Percentiles rank a stretch among this genome's conserved stretches.
phyloP scores from a whole-genome alignment of 352 stramenopile species.

The Globisporangium splendens region DNA sequence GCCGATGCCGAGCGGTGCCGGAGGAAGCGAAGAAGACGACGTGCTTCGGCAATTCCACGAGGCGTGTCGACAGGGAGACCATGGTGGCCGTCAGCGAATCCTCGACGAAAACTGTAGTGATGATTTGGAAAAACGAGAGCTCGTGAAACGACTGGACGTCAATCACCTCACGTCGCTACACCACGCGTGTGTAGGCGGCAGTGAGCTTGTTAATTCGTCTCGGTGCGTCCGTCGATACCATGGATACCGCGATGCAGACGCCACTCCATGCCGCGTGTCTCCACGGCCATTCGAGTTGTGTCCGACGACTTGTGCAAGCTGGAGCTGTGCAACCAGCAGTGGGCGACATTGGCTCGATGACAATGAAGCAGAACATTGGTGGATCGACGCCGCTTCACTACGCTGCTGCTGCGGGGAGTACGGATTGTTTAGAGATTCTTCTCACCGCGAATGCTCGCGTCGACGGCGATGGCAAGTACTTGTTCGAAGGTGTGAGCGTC shows the following conservation, averaged over 20 bases:
- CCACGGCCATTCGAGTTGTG: slow-evolving; percentile 19
- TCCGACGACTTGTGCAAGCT: slow-evolving; percentile 23
- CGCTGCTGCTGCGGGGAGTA: slow-evolving; percentile 37
- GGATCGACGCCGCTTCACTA: slow-evolving; percentile 54
- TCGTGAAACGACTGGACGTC: slow-evolving; percentile 17
- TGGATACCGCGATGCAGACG: slow-evolving; percentile 45
- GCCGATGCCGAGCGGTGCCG: slow-evolving; percentile 2
- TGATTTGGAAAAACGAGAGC: slow-evolving; percentile 14
- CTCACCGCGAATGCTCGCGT: slow-evolving; percentile 51
- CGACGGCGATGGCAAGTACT: slow-evolving; percentile 31
- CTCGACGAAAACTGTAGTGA: slow-evolving; percentile 21
- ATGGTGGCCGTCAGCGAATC: slow-evolving; percentile 34
- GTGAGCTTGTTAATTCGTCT: slow-evolving; percentile 41
- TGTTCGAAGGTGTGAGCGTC: slow-evolving; percentile 51
- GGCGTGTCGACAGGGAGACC: slow-evolving; percentile 39
- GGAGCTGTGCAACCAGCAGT: not conserved
- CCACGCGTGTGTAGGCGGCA: slow-evolving; percentile 37
- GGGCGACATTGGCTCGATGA: slow-evolving; percentile 5
- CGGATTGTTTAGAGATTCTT: slow-evolving; percentile 53
- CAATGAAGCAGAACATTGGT: slow-evolving; percentile 31
- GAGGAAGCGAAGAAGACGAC: not conserved
- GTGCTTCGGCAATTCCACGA: slow-evolving; percentile 16
- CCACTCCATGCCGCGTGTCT: slow-evolving; percentile 61
- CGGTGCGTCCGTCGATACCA: slow-evolving; percentile 25
- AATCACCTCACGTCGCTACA: slow-evolving; percentile 45